Evolutionary conservation across 1,284 basidiomycete species (phyloP).

Genomic region (Ceratobasidium sp.): DNA sequence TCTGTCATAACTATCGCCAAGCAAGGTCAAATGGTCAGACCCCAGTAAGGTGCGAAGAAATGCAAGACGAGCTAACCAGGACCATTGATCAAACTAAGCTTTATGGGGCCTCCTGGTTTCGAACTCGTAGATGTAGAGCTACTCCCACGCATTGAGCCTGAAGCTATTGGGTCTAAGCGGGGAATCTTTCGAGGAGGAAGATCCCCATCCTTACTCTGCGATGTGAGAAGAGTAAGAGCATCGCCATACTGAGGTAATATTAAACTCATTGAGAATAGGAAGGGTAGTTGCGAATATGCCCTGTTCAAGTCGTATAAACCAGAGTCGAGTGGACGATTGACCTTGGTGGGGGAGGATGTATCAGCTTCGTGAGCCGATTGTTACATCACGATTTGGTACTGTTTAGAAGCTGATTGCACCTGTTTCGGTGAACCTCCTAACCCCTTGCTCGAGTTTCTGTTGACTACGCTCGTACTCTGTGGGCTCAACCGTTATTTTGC

Average conservation of each 20-base stretch:
- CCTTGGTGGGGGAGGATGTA: not conserved
- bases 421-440: constrained; percentile 18
- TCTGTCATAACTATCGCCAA: constrained; percentile 39
- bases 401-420: not conserved
- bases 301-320: not conserved
- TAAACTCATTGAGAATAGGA: constrained; percentile 6
- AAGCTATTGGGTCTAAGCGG: constrained; percentile 55
- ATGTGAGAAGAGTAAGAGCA: constrained; percentile 35
- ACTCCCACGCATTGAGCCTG: constrained; percentile 54
- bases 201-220: constrained; percentile 37
- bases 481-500: too few relatives aligned
- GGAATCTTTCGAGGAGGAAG: constrained; percentile 69
- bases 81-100: constrained; percentile 22
- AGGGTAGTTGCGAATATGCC: not conserved
- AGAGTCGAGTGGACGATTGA: not conserved
- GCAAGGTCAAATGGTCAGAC: constrained; percentile 46
- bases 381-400: constrained; percentile 5
- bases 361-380: not conserved
- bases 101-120: constrained; percentile 45
- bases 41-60: constrained; percentile 34
- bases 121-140: constrained; percentile 69
- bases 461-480: not conserved
- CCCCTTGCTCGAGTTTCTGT: not conserved
- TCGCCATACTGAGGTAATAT: constrained; percentile 27
- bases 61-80: constrained; percentile 42